Percentiles rank a stretch among this genome's conserved stretches.
These are phyloP conservation scores for Didymella sp. DNA, from an alignment of 2,329 filamentous ascomycete genomes.

Conservation along the genomic window DNA sequence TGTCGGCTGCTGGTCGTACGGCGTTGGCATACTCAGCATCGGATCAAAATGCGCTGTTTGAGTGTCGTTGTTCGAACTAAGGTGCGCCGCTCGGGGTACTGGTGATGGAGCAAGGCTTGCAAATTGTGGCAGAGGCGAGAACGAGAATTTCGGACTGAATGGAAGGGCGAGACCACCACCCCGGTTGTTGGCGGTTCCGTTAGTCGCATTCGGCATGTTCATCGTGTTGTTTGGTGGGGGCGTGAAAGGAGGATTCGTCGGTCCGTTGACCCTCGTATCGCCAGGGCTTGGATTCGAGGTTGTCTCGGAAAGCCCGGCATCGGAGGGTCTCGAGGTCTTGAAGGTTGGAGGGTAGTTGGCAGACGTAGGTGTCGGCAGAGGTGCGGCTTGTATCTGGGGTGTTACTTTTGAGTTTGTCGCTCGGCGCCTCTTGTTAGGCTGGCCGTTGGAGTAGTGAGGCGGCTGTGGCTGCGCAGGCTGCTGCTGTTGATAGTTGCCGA, in stretches of 20 bases:
- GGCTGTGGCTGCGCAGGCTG: constrained; percentile 29
- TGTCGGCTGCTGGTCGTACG: constrained; percentile 54
- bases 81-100: constrained; percentile 29
- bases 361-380: constrained; percentile 42
- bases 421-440: constrained; percentile 46
- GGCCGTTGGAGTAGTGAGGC: constrained; percentile 40
- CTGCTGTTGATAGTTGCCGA: constrained; percentile 41
- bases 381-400: constrained; percentile 31
- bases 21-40: constrained; percentile 52
- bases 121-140: constrained; percentile 45
- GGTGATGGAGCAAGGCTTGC: constrained; percentile 44
- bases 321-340: constrained; percentile 28
- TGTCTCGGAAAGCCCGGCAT: constrained; percentile 32
- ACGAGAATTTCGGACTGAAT: constrained; percentile 53
- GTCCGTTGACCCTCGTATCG: constrained; percentile 29
- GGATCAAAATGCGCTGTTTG: constrained; percentile 41
- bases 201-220: constrained; percentile 25
- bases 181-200: constrained; percentile 18
- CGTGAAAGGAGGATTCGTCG: constrained; percentile 37
- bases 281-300: constrained; percentile 34
- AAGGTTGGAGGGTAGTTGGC: constrained; percentile 36
- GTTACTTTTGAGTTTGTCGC: constrained; percentile 30
- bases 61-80: constrained; percentile 28
- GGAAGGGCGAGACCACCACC: constrained; percentile 39
- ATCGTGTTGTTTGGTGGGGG: constrained; percentile 34